A percentile compares a stretch with the other conserved stretches of the same genome.
phyloP scores from a whole-genome alignment of 23 red algal genomes.

The Gracilaria vermiculophylla region DNA sequence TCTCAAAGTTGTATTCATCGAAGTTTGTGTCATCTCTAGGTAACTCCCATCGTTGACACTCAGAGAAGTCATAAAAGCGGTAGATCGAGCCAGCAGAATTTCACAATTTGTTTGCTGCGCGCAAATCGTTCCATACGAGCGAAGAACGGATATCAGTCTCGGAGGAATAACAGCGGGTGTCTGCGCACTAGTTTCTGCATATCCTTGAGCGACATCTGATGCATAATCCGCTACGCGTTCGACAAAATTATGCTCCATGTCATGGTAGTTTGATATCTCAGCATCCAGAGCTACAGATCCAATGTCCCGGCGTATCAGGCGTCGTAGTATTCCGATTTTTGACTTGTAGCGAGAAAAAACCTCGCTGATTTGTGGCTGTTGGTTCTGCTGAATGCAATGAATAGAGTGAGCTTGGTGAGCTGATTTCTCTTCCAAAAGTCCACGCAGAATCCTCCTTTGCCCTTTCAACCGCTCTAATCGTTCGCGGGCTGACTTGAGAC shows the following conservation, averaged over 20 bases:
- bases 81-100: constrained; percentile 6
- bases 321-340: background rate
- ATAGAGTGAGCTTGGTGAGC: background rate
- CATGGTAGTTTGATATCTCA: background rate
- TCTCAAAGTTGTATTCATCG: background rate
- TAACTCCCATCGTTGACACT: constrained; percentile 15
- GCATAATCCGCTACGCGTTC: constrained; percentile 17
- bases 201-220: background rate
- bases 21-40: background rate
- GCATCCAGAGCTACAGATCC: constrained; percentile 6
- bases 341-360: background rate
- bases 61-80: constrained; percentile 6
- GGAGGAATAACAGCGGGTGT: background rate
- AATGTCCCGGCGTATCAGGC: background rate
- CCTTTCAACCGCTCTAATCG: background rate
- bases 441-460: background rate
- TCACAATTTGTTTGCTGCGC: constrained; percentile 13
- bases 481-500: background rate
- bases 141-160: background rate
- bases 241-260: background rate
- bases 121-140: constrained; percentile 11
- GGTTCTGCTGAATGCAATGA: background rate
- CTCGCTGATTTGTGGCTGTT: background rate
- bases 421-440: constrained; percentile 10
- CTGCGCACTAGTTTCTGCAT: background rate